These are phyloP conservation scores for Pascua sp. DNA, from an alignment of 1,284 basidiomycete genomes.

Conservation along the genomic window DNA sequence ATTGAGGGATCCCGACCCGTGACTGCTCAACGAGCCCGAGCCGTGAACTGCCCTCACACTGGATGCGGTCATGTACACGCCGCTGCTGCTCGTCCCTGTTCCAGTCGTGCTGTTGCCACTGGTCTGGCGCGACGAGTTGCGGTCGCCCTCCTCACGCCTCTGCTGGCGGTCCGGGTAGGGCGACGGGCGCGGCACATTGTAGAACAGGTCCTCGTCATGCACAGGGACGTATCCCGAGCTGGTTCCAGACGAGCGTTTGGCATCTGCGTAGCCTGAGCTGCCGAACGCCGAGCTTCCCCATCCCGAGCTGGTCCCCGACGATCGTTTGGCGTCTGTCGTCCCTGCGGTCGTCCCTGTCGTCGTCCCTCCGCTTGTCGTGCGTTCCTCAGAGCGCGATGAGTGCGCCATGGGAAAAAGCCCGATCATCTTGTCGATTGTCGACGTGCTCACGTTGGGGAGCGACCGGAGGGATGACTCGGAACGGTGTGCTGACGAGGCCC, in stretches of 20 bases:
- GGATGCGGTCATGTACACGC: conserved; percentile 10
- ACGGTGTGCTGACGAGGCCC: no score
- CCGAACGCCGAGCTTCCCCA: not conserved
- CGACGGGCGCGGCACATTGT: conserved; percentile 3
- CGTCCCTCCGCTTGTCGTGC: no score
- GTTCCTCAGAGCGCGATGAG: no score
- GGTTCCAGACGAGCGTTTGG: conserved; percentile 10
- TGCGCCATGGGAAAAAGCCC: not conserved
- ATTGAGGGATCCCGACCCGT: not conserved
- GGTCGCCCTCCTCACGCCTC: not conserved
- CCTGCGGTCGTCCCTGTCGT: no score
- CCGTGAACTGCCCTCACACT: not conserved
- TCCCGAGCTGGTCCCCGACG: not conserved
- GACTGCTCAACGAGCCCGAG: not conserved
- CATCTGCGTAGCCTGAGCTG: not conserved
- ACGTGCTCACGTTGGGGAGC: conserved; percentile 5
- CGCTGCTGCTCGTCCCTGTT: not conserved
- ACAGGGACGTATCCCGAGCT: conserved; percentile 9
- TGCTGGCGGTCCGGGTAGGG: not conserved
- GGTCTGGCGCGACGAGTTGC: not conserved
- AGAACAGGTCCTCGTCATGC: conserved; percentile 18
- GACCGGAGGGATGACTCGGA: no score
- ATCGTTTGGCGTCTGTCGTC: no score
- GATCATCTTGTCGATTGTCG: conserved; percentile 17
- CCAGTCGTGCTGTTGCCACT: not conserved